phyloP scores from a whole-genome alignment of 2,329 filamentous ascomycete genomes.

The Beauveria varroae region DNA sequence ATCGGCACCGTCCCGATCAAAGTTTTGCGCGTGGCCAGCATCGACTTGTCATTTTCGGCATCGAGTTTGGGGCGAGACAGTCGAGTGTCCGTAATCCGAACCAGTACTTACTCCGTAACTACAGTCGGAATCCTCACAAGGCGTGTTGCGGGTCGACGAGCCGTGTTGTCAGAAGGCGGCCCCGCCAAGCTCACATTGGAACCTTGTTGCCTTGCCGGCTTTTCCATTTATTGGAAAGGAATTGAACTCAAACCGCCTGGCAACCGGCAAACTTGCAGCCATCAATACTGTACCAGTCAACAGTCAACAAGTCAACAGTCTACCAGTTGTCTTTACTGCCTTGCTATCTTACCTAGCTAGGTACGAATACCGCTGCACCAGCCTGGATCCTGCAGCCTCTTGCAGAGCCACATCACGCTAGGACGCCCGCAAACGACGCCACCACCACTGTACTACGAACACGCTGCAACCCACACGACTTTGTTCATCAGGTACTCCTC shows the following conservation, averaged over 20 bases:
- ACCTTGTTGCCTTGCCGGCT: neutral
- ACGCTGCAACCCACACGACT: neutral
- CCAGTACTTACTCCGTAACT: no score
- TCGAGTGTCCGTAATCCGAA: no score
- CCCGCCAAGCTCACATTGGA: neutral
- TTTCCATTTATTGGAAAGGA: neutral
- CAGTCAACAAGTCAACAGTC: neutral
- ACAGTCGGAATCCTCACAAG: neutral
- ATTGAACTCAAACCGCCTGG: neutral
- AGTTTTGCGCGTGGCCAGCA: neutral
- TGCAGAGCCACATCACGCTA: conserved; percentile 1
- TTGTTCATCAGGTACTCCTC: neutral
- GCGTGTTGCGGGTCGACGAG: conserved; percentile 2
- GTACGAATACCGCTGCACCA: neutral
- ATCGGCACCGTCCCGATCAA: neutral
- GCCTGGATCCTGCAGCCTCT: conserved; percentile 1
- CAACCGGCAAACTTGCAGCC: neutral
- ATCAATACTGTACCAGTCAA: neutral
- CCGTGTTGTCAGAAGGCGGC: neutral
- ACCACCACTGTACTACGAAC: neutral
- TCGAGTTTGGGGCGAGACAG: neutral
- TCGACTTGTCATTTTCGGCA: conserved; percentile 5
- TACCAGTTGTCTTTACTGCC: neutral
- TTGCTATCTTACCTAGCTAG: neutral
- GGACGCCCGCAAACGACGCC: conserved; percentile 4